phyloP scores from a whole-genome alignment of 352 stramenopile genomes.

The Globisporangium cederbergense region DNA sequence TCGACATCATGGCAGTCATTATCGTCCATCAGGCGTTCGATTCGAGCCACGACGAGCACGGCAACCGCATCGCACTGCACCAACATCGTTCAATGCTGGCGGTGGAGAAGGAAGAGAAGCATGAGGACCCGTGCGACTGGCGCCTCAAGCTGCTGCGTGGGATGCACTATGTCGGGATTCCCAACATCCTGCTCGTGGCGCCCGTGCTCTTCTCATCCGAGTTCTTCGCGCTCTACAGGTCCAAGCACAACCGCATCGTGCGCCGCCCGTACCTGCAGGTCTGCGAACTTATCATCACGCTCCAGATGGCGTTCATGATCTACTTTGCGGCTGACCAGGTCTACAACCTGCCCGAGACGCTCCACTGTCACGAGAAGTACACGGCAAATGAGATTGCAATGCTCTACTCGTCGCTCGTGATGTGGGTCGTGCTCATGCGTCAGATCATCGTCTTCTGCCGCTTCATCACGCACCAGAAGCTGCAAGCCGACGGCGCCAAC shows the following conservation, averaged over 20 bases:
- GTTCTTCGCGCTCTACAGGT: conserved; percentile 47
- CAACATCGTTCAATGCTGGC: conserved; percentile 11
- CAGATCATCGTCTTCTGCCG: conserved; percentile 71
- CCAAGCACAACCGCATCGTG: conserved; percentile 55
- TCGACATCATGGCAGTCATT: conserved; percentile 39
- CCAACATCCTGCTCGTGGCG: conserved; percentile 52
- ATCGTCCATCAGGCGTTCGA: conserved; percentile 34
- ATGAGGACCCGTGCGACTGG: conserved; percentile 27
- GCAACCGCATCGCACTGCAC: not conserved
- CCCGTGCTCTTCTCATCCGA: conserved; percentile 54
- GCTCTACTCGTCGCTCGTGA: conserved; percentile 55
- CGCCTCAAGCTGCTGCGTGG: conserved; percentile 31
- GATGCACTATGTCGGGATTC: conserved; percentile 48
- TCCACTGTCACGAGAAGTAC: conserved; percentile 38
- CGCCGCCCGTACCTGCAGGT: conserved; percentile 63
- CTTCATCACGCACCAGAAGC: conserved; percentile 72
- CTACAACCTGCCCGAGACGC: conserved; percentile 39
- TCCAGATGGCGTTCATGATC: conserved; percentile 55
- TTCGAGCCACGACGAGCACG: conserved; percentile 14
- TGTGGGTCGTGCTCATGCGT: conserved; percentile 54
- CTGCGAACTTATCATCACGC: conserved; percentile 58
- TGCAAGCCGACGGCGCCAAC: conserved; percentile 63
- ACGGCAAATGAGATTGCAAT: conserved; percentile 35
- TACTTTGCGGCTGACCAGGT: conserved; percentile 47
- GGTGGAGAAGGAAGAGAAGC: conserved; percentile 10